These are phyloP conservation scores for Immersiella caudata DNA, from an alignment of 495 filamentous ascomycete genomes.

Conservation along the genomic window DNA sequence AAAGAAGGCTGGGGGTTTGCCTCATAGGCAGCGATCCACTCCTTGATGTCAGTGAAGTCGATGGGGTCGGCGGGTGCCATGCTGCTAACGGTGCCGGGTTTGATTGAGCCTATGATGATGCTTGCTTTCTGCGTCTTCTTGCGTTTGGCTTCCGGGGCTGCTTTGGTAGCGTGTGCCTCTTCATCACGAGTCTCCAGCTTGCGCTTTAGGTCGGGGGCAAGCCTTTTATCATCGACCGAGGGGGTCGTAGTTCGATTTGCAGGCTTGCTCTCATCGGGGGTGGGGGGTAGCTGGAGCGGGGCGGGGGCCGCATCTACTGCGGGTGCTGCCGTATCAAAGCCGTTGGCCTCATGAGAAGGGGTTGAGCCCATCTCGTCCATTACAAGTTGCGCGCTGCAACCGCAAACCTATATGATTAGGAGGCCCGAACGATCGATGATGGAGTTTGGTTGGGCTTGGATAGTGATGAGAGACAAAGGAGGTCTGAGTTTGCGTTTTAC, in stretches of 20 bases:
- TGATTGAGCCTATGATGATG: background rate
- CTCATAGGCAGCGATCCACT: constrained; percentile 42
- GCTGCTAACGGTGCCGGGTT: background rate
- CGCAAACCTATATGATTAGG: too few species aligned
- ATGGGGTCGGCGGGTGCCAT: constrained; percentile 20
- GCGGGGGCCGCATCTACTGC: background rate
- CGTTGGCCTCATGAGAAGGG: background rate
- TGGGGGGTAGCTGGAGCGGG: background rate
- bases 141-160: background rate
- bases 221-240: background rate
- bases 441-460: background rate
- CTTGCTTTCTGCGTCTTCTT: constrained; percentile 6
- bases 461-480: background rate
- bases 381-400: too few species aligned
- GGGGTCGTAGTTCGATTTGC: background rate
- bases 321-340: background rate
- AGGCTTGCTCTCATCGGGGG: background rate
- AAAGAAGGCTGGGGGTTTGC: constrained; percentile 30
- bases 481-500: background rate
- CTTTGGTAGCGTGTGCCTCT: background rate
- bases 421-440: background rate
- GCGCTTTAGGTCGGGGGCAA: background rate
- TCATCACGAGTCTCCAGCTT: background rate
- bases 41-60: constrained; percentile 38
- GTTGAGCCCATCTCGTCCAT: background rate